Evolutionary conservation across 176 grass and related monocot genomes (phyloP).

Genomic region (Ampelocalamus luodianensis): DNA sequence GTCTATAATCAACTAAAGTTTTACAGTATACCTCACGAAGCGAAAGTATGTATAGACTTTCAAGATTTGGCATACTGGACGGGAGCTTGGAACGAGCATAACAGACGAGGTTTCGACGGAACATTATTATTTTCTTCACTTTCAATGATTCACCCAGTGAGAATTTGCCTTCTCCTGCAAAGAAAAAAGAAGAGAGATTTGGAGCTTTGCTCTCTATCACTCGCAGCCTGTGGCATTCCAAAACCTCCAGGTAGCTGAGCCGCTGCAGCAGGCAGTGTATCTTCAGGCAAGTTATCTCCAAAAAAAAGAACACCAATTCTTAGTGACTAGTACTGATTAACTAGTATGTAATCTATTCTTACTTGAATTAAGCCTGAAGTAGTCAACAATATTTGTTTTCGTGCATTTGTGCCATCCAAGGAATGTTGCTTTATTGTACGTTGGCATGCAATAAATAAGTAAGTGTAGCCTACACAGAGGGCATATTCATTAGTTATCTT

Average conservation of each 20-base stretch:
- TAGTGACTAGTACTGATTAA: no score
- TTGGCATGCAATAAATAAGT: neutral
- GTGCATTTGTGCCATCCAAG: neutral
- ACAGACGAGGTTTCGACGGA: neutral
- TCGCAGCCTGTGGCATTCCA: neutral
- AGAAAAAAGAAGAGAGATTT: neutral
- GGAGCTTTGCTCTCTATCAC: neutral
- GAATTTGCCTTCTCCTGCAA: no score
- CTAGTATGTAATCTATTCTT: neutral
- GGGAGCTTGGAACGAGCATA: slow-evolving; percentile 1
- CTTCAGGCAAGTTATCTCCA: neutral
- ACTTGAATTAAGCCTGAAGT: neutral
- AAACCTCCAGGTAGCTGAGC: neutral
- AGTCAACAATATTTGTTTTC: neutral
- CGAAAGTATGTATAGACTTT: neutral
- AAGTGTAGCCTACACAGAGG: no score
- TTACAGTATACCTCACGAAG: neutral
- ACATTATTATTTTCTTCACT: neutral
- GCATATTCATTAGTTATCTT: no score
- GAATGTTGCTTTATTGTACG: neutral
- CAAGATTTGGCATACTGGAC: neutral
- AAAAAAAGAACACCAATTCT: no score
- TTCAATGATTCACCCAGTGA: slow-evolving; percentile 3
- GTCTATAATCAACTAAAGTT: neutral
- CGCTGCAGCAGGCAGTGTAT: neutral